phyloP scores from a whole-genome alignment of 345 rosid genomes.

The Eucalyptus tenuipes region DNA sequence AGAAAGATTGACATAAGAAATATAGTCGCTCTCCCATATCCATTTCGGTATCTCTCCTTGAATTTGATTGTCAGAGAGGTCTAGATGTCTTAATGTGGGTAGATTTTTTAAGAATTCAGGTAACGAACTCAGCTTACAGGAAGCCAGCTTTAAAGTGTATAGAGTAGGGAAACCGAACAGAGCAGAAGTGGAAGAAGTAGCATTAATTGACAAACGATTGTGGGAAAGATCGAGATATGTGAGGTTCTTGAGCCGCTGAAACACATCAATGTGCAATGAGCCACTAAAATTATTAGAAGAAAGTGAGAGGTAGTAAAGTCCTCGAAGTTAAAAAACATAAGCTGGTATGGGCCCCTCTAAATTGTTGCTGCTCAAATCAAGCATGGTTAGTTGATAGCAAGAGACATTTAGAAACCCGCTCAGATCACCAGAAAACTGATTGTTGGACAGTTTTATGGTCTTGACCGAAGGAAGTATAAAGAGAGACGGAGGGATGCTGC shows the following conservation, averaged over 20 bases:
- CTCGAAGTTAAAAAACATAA: constrained; percentile 1
- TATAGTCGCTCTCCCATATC: constrained; percentile 6
- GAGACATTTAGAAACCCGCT: neutral
- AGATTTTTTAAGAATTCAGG: constrained; percentile 20
- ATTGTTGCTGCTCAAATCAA: constrained; percentile 26
- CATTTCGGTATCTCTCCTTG: constrained; percentile 23
- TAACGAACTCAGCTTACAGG: constrained; percentile 17
- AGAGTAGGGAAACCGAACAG: neutral
- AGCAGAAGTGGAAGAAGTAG: neutral
- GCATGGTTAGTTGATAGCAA: neutral
- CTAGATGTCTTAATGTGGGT: neutral
- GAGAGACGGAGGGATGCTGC: constrained; percentile 12
- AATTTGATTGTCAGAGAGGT: constrained; percentile 40
- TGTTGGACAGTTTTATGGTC: neutral
- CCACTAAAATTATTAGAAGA: constrained; percentile 31
- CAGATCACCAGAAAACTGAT: constrained; percentile 15
- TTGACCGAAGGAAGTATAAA: neutral
- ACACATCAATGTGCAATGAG: constrained; percentile 1
- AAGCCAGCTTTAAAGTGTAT: constrained; percentile 18
- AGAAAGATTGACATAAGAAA: constrained; percentile 13
- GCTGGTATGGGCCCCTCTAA: constrained; percentile 16
- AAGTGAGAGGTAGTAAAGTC: constrained; percentile 7
- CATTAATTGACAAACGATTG: constrained; percentile 14
- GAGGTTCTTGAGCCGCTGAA: constrained; percentile 13
- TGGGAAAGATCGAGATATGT: constrained; percentile 27